A percentile compares a stretch with the other conserved stretches of the same genome.
Conservation (phyloP, 2,329 filamentous ascomycete species). For the Epichloe scottii region DNA sequence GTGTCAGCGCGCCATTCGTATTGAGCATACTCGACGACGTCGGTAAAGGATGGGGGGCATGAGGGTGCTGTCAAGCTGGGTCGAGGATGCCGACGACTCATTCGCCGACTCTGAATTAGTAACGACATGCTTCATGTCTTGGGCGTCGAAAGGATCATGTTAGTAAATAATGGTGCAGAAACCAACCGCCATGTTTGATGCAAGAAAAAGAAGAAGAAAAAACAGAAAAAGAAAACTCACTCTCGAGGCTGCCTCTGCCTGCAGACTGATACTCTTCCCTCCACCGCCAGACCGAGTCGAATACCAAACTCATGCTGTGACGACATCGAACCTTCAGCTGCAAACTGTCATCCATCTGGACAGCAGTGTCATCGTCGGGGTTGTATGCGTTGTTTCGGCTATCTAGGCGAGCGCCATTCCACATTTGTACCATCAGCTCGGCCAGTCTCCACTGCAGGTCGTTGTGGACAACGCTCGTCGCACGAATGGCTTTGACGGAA, state of each 20-base stretch:
- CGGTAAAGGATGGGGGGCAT: conserved; percentile 27
- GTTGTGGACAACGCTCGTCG: conserved; percentile 63
- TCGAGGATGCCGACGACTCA: conserved; percentile 58
- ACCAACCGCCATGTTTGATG: not conserved
- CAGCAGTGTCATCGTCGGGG: conserved; percentile 35
- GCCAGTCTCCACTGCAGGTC: conserved; percentile 69
- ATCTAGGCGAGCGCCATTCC: conserved; percentile 55
- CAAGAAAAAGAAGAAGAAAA: no score
- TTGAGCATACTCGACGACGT: conserved; percentile 33
- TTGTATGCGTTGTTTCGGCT: conserved; percentile 33
- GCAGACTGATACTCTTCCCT: conserved; percentile 64
- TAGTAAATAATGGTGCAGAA: not conserved
- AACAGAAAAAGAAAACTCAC: conserved; percentile 33
- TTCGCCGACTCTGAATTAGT: conserved; percentile 72
- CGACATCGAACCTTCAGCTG: conserved; percentile 73
- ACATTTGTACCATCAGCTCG: conserved; percentile 79
- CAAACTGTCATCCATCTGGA: conserved; percentile 54
- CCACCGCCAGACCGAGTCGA: conserved; percentile 79
- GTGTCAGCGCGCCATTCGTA: conserved; percentile 40
- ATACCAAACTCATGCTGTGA: conserved; percentile 76
- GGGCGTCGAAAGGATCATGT: not conserved
- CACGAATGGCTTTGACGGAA: conserved; percentile 57
- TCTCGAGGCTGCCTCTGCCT: conserved; percentile 57
- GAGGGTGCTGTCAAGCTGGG: conserved; percentile 49
- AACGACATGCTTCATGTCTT: conserved; percentile 62